These are phyloP conservation scores for Scedosporium apiospermum DNA, from an alignment of 2,329 filamentous ascomycete genomes.

Conservation along the genomic window DNA sequence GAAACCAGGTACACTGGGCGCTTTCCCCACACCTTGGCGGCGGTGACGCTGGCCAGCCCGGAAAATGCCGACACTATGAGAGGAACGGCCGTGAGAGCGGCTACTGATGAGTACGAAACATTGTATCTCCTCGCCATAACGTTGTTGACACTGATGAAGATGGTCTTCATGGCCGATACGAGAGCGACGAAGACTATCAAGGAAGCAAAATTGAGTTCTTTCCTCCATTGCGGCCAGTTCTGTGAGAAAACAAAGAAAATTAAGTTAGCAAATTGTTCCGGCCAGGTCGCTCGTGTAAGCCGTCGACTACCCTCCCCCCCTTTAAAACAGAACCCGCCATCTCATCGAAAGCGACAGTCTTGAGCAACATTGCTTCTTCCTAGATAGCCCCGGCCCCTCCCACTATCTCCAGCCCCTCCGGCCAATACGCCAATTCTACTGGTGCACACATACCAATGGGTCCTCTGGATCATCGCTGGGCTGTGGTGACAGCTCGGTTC, in stretches of 20 bases:
- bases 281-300: neutral
- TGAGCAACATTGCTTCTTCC: neutral
- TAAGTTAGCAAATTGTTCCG: neutral
- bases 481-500: conserved; percentile 41
- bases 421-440: neutral
- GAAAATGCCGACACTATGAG: conserved; percentile 38
- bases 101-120: conserved; percentile 36
- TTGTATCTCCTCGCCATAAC: conserved; percentile 31
- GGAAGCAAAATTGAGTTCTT: conserved; percentile 35
- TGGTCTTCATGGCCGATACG: conserved; percentile 43
- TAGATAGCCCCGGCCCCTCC: neutral
- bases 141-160: conserved; percentile 37
- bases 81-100: conserved; percentile 42
- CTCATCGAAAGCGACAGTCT: too few species aligned
- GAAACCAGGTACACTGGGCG: conserved; percentile 42
- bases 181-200: conserved; percentile 37
- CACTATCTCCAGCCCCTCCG: neutral
- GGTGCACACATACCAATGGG: conserved; percentile 34
- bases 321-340: neutral
- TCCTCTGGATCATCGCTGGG: conserved; percentile 45
- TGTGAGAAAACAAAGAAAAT: conserved; percentile 14
- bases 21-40: conserved; percentile 40
- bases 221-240: conserved; percentile 49
- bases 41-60: conserved; percentile 30
- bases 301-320: neutral